Evolutionary conservation across 495 filamentous ascomycete genomes (phyloP), one percentile per base, ranked within the genome.

Genomic region (Mycothermus thermophilus): DNA sequence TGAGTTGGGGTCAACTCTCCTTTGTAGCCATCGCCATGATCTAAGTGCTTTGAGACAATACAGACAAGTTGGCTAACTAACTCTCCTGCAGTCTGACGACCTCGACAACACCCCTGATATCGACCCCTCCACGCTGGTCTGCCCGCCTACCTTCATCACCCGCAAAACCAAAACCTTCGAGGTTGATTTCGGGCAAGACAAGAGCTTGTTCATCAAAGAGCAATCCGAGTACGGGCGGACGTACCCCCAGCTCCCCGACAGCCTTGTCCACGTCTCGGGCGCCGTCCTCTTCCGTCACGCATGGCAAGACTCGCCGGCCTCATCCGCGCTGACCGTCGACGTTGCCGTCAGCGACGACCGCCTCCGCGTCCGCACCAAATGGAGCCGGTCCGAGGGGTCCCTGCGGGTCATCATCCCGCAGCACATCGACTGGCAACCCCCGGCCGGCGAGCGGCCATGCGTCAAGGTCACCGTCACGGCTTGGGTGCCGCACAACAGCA

Each of bases 391-490:
- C 2, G 11, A 32, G 2, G 62, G 65, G 24, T 5, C 14, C 8
- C 31, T 67, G 23, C 27, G 42, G 14, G 31, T 66, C 28, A 51
- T 31, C 20, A 45, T 58, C 20, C 63, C 60, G 0, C 42, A 44
- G 15, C 36, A 29, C n/a, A 34, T 54, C 41, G 40, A 51, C 9
- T 40, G 54, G 46, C 11, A 27, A n/a, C n/a, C n/a, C 17, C 35
- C 43, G 10, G 31, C 37, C 17, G 34, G 32, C 10, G 30, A 37
- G 12, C 20, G 40, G 34, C 58, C 60, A 7, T 67, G 64, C 35
- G 40, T 64, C 8, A 54, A 50, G 20, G 38, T 68, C 29, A 46
- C 44, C 9, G 44, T 47, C 10, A 68, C 62, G 8, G 42, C 59
- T 26, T 66, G 60, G 59, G 56, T 64, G 0, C 63, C 64, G 26